These are phyloP conservation scores for Skeletonema tropicum DNA, from an alignment of 108 stramenopile genomes.

Conservation along the genomic window DNA sequence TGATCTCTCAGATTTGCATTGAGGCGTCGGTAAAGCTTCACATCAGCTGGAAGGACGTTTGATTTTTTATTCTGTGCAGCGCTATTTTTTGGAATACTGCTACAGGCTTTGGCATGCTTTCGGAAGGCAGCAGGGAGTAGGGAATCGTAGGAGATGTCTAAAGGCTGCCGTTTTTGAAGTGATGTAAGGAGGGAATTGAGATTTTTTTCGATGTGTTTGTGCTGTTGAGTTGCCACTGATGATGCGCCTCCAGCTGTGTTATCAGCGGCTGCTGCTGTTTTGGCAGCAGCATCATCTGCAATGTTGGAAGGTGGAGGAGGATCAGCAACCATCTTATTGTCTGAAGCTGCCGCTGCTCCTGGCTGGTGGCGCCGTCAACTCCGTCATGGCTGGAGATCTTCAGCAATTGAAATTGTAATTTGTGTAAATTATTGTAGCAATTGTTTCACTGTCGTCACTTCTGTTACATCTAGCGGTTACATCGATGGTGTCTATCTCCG, in stretches of 20 bases:
- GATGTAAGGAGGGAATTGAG: slow-evolving; percentile 40
- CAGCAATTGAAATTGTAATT: too few relatives aligned
- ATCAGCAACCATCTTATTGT: neutral
- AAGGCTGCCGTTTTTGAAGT: slow-evolving; percentile 61
- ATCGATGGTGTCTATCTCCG: too few relatives aligned
- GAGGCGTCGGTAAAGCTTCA: slow-evolving; percentile 41
- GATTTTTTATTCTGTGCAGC: slow-evolving; percentile 17
- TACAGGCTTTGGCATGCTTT: slow-evolving; percentile 49
- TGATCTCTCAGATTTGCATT: slow-evolving; percentile 60
- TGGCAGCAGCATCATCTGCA: slow-evolving; percentile 1
- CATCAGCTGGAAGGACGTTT: slow-evolving; percentile 32
- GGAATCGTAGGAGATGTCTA: slow-evolving; percentile 79
- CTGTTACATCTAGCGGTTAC: neutral
- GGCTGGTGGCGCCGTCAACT: neutral
- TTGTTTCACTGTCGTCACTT: neutral
- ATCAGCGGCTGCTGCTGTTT: slow-evolving; percentile 1
- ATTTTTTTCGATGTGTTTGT: slow-evolving; percentile 35
- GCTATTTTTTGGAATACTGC: slow-evolving; percentile 35
- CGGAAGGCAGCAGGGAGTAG: slow-evolving; percentile 59
- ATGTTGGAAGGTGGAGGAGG: neutral
- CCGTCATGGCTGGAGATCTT: neutral
- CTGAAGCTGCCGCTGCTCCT: neutral
- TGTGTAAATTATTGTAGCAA: too few relatives aligned
- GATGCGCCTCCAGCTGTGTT: neutral
- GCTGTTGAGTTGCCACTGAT: slow-evolving; percentile 18